Percentiles rank a stretch among this genome's conserved stretches.
Conservation (phyloP, 805 yeast species). For the Sugiyamaella qingdaonensis region DNA sequence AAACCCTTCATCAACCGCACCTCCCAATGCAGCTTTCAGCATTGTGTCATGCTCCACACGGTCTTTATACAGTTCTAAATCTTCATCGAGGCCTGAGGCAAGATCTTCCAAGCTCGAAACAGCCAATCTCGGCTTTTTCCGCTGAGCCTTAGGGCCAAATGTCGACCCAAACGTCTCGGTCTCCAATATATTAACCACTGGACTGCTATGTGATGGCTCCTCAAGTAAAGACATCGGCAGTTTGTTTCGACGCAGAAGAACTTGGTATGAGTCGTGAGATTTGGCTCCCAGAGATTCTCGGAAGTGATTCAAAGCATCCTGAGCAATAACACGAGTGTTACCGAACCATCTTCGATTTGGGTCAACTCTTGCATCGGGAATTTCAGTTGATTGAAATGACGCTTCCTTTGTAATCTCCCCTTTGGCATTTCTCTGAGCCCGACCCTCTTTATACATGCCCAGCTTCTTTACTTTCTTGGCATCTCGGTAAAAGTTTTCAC, state of each 20-base stretch:
- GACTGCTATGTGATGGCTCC: constrained; percentile 58
- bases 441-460: constrained; percentile 90
- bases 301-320: constrained; percentile 90
- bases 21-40: constrained; percentile 37
- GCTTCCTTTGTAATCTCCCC: constrained; percentile 91
- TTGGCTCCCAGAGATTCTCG: constrained; percentile 90
- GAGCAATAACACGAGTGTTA: constrained; percentile 94
- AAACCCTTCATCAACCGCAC: constrained; percentile 64
- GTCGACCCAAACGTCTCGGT: constrained; percentile 79
- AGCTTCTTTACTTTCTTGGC: constrained; percentile 86
- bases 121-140: constrained; percentile 82
- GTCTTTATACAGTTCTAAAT: constrained; percentile 60
- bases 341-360: constrained; percentile 98
- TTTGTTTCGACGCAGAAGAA: constrained; percentile 80
- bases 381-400: constrained; percentile 75
- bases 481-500: constrained; percentile 92
- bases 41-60: constrained; percentile 51
- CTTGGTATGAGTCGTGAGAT: constrained; percentile 78
- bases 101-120: constrained; percentile 77
- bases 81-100: constrained; percentile 53
- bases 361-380: constrained; percentile 89
- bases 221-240: constrained; percentile 93
- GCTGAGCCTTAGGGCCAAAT: constrained; percentile 92
- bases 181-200: constrained; percentile 75
- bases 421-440: constrained; percentile 76